phyloP scores from a whole-genome alignment of 2,329 filamentous ascomycete genomes.

The Calonectria honghensis region DNA sequence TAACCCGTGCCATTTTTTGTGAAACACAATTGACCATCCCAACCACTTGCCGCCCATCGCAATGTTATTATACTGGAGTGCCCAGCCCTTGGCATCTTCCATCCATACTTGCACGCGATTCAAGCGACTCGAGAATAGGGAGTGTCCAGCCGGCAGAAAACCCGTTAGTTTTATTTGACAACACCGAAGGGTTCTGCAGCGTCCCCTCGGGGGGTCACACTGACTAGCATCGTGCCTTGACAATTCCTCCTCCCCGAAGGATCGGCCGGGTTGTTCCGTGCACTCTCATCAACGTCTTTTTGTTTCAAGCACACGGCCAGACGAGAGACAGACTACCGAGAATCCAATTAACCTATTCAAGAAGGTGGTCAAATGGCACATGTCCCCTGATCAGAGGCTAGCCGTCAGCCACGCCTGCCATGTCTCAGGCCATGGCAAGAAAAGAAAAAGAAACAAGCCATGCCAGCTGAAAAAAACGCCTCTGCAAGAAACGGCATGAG shows the following conservation, averaged over 20 bases:
- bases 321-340: not conserved
- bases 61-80: not conserved
- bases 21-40: not conserved
- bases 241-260: not conserved
- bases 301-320: not conserved
- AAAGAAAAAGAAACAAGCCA: no score
- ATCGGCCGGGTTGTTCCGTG: not conserved
- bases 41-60: not conserved
- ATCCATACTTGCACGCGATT: not conserved
- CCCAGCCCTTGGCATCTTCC: not conserved
- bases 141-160: not conserved
- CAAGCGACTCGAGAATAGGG: not conserved
- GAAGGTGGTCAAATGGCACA: not conserved
- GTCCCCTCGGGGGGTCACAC: not conserved
- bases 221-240: no score
- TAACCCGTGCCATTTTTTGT: not conserved
- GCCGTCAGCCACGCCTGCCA: not conserved
- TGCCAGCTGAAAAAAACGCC: not conserved
- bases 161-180: not conserved
- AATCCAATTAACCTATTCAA: not conserved
- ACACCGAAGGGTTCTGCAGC: not conserved
- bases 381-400: not conserved
- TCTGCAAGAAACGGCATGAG: not conserved
- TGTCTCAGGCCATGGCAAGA: not conserved
- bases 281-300: not conserved